Evolutionary conservation across 129 eudicot species (phyloP).

Genomic region (Pseudognaphalium luteoalbum): DNA sequence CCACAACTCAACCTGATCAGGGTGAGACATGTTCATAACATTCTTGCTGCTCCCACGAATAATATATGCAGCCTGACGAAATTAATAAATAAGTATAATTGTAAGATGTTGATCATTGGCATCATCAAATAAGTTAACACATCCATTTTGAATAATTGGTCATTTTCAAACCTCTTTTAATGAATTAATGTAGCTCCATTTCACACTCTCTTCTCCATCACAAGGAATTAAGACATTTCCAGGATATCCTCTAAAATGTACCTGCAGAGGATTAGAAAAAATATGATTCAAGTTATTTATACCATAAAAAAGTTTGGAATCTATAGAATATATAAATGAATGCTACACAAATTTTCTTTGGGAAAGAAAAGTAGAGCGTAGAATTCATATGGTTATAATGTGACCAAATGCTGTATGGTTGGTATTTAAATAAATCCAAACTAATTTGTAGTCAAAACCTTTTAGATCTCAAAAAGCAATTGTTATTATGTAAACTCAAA

Average conservation of each 20-base stretch:
- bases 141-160: neutral
- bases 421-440: neutral
- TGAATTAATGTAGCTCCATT: conserved; percentile 93
- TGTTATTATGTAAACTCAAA: neutral
- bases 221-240: conserved; percentile 76
- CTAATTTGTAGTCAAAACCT: neutral
- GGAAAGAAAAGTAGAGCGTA: neutral
- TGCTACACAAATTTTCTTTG: neutral
- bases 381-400: neutral
- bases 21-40: conserved; percentile 96
- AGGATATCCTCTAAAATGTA: conserved; percentile 98
- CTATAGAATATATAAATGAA: neutral
- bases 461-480: neutral
- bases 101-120: neutral
- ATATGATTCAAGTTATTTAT: conserved; percentile 9
- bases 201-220: conserved; percentile 95
- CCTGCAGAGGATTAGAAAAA: conserved; percentile 44
- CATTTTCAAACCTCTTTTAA: conserved; percentile 79
- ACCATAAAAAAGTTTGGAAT: conserved; percentile 2
- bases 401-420: neutral
- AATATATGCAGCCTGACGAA: conserved; percentile 83
- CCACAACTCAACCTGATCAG: conserved; percentile 95
- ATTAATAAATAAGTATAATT: neutral
- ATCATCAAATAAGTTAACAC: neutral
- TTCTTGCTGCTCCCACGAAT: conserved; percentile 90